Evolutionary conservation across 352 stramenopile genomes (phyloP).

Genomic region (Phytopythium litorale): DNA sequence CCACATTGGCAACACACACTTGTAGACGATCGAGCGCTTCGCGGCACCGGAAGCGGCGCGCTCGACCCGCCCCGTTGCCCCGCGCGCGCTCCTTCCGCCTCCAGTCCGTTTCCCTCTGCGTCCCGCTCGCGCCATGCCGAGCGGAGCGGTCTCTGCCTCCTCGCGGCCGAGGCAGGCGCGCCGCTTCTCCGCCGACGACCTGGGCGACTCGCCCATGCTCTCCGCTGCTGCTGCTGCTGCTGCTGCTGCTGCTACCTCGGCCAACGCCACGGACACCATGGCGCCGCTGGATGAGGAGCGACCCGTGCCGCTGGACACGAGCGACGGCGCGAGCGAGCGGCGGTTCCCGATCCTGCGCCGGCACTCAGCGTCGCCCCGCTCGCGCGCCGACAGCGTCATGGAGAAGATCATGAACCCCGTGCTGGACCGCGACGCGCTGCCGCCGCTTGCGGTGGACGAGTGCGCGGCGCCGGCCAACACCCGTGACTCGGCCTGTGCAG

Average conservation of each 20-base stretch:
- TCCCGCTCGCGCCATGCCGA: background rate
- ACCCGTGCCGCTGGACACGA: background rate
- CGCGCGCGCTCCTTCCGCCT: background rate
- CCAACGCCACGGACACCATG: background rate
- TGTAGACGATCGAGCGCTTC: background rate
- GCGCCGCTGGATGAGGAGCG: background rate
- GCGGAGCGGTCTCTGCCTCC: conserved; percentile 5
- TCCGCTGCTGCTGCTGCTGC: background rate
- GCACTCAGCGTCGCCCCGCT: conserved; percentile 21
- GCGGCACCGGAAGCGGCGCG: background rate
- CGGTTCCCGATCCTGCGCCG: background rate
- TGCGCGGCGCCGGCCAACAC: background rate
- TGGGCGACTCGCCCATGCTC: conserved; percentile 14
- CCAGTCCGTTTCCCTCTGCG: background rate
- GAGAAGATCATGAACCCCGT: conserved; percentile 73
- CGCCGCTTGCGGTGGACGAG: background rate
- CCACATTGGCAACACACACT: background rate
- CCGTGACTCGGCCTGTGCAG: background rate
- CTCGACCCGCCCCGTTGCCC: background rate
- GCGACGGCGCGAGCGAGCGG: background rate
- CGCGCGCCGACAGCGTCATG: conserved; percentile 59
- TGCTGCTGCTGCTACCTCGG: too few relatives aligned
- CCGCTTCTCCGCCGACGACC: background rate
- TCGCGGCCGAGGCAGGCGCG: conserved; percentile 6
- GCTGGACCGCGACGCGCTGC: conserved; percentile 43